Evolutionary conservation across 331 rosid species (phyloP), one percentile per base, ranked within the genome.

Genomic region (Malus hybrid): DNA sequence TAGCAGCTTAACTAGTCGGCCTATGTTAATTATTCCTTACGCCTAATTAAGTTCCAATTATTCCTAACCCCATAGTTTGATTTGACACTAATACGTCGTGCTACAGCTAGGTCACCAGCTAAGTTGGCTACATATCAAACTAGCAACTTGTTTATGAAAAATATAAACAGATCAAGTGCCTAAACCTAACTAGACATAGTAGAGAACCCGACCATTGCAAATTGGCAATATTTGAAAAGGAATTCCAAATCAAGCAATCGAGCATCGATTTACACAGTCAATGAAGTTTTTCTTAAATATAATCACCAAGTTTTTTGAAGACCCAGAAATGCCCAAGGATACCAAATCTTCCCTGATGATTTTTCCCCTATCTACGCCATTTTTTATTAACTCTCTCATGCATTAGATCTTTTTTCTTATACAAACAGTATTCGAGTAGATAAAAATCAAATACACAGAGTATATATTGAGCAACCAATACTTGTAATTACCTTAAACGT

Each of bases 41-140:
- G 77, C 69, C 42, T 60, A 57, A 54, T 71, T 56, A 59, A 15
- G 68, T 24, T 16, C 28, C 42, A 60, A 60, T 36, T 33, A 73
- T 73, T 36, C 28, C 36, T 20, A 13, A 33, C 19, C 52, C 44
- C 44, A 27, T 6, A 61, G 42, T 10, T 73, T 34, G 44, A 73
- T 34, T 73, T 73, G 69, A 39, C 69, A 73, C 60, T 46, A 4
- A 61, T 42, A 3, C 48, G 48, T 60, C 59, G 28, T 73, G 59
- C 69, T 42, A 39, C 60, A 73, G 60, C 77, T 42, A 60, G 31
- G 69, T 73, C 44, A 22, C 69, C 77, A 27, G 29, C 59, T 27
- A 39, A 19, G 76, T 60, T 59, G 27, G 12, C 42, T 1, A 73
- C 44, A 22, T 61, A 73, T 39, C 15, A 73, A 72, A 73, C 69